A percentile compares a stretch with the other conserved stretches of the same genome.
Evolutionary conservation across 306 rosid genomes (phyloP).

Genomic region (Cucumis melo): DNA sequence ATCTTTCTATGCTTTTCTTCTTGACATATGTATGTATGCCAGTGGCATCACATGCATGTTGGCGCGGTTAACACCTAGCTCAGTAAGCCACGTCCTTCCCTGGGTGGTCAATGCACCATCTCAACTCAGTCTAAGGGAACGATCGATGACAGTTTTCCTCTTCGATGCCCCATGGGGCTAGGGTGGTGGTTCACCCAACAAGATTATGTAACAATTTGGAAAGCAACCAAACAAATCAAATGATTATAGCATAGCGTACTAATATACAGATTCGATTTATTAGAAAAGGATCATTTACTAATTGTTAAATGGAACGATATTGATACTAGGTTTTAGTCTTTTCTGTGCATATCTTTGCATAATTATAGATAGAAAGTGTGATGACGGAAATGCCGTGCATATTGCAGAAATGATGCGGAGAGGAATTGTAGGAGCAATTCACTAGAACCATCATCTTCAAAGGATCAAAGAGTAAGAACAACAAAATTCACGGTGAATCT

Average conservation of each 20-base stretch:
- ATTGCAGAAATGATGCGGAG: constrained; percentile 72
- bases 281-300: background rate
- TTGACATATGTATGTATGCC: too few species aligned
- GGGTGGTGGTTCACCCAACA: background rate
- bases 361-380: constrained; percentile 8
- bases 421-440: constrained; percentile 46
- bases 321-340: background rate
- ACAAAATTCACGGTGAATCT: constrained; percentile 15
- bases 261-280: background rate
- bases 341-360: constrained; percentile 5
- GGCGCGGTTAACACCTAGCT: background rate
- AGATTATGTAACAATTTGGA: background rate
- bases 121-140: background rate
- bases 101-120: background rate
- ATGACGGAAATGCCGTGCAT: constrained; percentile 5
- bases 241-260: background rate
- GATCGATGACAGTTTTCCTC: background rate
- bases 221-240: background rate
- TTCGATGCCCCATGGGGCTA: background rate
- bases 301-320: background rate
- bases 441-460: constrained; percentile 36
- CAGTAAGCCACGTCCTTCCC: background rate
- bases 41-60: background rate
- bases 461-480: constrained; percentile 29
- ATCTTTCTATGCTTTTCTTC: background rate